Evolutionary conservation across 805 yeast genomes (phyloP).

Genomic region (Blastobotrys chiropterorum): DNA sequence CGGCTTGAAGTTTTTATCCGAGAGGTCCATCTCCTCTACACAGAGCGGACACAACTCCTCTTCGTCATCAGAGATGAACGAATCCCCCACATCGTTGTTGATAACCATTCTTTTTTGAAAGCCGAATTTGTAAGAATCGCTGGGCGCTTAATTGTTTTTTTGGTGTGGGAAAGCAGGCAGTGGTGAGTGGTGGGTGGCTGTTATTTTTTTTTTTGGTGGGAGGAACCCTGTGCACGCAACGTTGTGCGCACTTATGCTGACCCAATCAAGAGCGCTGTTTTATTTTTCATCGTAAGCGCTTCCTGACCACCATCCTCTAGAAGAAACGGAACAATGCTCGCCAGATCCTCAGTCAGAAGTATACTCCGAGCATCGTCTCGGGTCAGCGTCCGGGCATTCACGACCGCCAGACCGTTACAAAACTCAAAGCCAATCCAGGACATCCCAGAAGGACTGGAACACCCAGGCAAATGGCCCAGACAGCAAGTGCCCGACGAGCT

Average conservation of each 20-base stretch:
- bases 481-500: constrained; percentile 11
- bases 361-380: neutral
- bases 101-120: constrained; percentile 15
- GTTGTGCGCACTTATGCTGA: neutral
- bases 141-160: neutral
- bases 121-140: neutral
- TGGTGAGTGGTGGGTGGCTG: too few relatives aligned
- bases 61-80: constrained; percentile 70
- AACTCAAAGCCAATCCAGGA: neutral
- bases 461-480: constrained; percentile 5
- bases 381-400: neutral
- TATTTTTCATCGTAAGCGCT: neutral
- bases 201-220: too few relatives aligned
- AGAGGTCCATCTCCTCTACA: constrained; percentile 95
- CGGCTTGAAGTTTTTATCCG: constrained; percentile 96
- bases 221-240: neutral
- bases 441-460: constrained; percentile 3
- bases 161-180: neutral
- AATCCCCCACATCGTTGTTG: constrained; percentile 34
- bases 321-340: neutral
- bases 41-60: constrained; percentile 86
- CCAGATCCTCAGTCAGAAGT: neutral
- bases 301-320: neutral
- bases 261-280: neutral
- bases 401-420: neutral